Conservation (phyloP, 495 filamentous ascomycete species). For the Trichoderma erinaceum region DNA sequence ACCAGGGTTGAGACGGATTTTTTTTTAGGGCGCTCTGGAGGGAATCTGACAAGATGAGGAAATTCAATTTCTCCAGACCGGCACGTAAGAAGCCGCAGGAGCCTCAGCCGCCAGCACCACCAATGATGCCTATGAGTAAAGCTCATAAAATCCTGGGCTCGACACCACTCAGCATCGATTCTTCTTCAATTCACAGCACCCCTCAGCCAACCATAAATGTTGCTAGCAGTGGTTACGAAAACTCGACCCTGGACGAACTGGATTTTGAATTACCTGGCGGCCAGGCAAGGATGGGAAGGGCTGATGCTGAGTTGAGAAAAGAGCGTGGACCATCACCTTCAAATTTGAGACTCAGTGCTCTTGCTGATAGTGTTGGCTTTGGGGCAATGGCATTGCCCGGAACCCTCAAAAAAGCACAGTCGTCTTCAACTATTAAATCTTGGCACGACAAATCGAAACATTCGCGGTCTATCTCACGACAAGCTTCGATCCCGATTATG, state of each 20-base stretch:
- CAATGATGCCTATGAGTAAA: constrained; percentile 5
- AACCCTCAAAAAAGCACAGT: constrained; percentile 31
- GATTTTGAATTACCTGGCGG: not conserved
- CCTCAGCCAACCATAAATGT: not conserved
- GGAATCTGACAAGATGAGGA: not conserved
- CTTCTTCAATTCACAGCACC: not conserved
- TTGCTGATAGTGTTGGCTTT: not conserved
- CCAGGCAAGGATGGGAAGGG: not conserved
- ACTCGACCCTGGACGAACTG: not conserved
- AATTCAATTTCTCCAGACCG: not conserved
- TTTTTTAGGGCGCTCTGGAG: not conserved
- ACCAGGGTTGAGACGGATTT: not conserved
- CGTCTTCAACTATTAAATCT: constrained; percentile 45
- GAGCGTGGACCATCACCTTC: constrained; percentile 1
- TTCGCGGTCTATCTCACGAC: constrained; percentile 48
- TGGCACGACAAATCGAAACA: constrained; percentile 47
- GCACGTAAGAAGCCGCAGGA: constrained; percentile 10
- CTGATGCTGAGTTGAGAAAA: not conserved
- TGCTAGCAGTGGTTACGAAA: not conserved
- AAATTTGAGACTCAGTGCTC: not conserved
- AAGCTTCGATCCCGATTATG: constrained; percentile 50
- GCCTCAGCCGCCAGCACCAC: not conserved
- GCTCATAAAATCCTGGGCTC: constrained; percentile 10
- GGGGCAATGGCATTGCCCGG: not conserved
- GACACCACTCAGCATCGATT: constrained; percentile 1